Percentiles rank a stretch among this genome's conserved stretches.
phyloP scores from a whole-genome alignment of 805 yeast genomes.

The Alloascoidea africana region DNA sequence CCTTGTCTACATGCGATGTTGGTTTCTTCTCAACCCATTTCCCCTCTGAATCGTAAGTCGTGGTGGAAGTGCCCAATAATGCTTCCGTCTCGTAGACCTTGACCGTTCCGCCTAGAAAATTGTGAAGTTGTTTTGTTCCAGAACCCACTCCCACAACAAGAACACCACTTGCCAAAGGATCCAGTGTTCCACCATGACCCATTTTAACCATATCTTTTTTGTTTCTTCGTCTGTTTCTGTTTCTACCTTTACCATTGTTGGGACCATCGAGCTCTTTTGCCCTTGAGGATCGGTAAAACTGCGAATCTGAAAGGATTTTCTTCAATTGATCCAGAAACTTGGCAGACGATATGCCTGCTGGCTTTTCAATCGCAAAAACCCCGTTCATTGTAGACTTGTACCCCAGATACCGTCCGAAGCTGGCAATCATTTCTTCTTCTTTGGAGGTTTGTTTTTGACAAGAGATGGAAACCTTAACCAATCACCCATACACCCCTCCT shows the following conservation, averaged over 20 bases:
- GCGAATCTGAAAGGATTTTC: slow-evolving; percentile 40
- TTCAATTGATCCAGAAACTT: slow-evolving; percentile 58
- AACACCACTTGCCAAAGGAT: slow-evolving; percentile 93
- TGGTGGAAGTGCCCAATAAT: slow-evolving; percentile 76
- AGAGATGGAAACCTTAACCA: too few relatives aligned
- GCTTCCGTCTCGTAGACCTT: slow-evolving; percentile 80
- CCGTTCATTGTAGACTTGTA: slow-evolving; percentile 69
- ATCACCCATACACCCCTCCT: too few relatives aligned
- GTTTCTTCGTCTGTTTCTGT: slow-evolving; percentile 24
- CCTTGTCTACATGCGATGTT: slow-evolving; percentile 39
- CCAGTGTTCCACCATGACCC: slow-evolving; percentile 98
- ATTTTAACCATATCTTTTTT: slow-evolving; percentile 56
- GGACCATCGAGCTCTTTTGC: slow-evolving; percentile 17
- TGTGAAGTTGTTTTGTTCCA: slow-evolving; percentile 73
- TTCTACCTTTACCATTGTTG: slow-evolving; percentile 18
- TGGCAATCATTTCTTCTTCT: too few relatives aligned
- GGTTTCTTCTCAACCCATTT: slow-evolving; percentile 48
- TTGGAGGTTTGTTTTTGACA: too few relatives aligned
- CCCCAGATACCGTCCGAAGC: too few relatives aligned
- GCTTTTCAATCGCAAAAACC: slow-evolving; percentile 82
- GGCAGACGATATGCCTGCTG: slow-evolving; percentile 72
- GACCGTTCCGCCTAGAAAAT: slow-evolving; percentile 56
- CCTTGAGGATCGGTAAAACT: slow-evolving; percentile 29
- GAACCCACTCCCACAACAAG: slow-evolving; percentile 81
- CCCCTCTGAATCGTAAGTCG: slow-evolving; percentile 91